Evolutionary conservation across 2,329 filamentous ascomycete species (phyloP).

Genomic region (Stachybotrys chlorohalonatus): DNA sequence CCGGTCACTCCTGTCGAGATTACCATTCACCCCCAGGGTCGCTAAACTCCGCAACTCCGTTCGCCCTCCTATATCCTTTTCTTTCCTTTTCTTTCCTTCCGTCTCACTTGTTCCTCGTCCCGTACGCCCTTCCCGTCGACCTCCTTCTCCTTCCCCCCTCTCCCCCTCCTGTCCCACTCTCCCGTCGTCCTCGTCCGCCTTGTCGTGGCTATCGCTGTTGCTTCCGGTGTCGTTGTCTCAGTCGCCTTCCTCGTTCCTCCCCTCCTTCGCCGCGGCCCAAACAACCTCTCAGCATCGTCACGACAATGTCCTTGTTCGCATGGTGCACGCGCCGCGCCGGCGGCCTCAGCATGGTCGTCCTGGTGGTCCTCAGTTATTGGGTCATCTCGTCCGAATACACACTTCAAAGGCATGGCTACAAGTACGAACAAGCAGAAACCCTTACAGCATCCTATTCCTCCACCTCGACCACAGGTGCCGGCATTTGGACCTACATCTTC

Average conservation of each 20-base stretch:
- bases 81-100: constrained; percentile 1
- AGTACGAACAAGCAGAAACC: constrained; percentile 29
- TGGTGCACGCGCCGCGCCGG: constrained; percentile 47
- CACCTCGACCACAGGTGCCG: constrained; percentile 27
- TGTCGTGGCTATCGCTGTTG: background rate
- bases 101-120: background rate
- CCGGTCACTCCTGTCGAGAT: background rate
- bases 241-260: background rate
- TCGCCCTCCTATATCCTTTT: constrained; percentile 1
- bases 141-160: constrained; percentile 1
- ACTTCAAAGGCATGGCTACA: constrained; percentile 32
- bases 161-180: background rate
- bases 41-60: background rate
- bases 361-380: constrained; percentile 43
- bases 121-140: background rate
- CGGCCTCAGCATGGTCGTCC: constrained; percentile 43
- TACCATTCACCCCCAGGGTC: background rate
- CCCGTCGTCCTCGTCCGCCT: background rate
- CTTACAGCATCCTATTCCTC: constrained; percentile 19
- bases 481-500: constrained; percentile 45
- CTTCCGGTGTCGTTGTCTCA: background rate
- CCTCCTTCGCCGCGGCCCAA: background rate
- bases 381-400: constrained; percentile 43
- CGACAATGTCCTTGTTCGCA: constrained; percentile 40
- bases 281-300: background rate